Evolutionary conservation across 75 land plant species (phyloP), one percentile per base, ranked within the genome.

Genomic region (Pinus albicaulis): DNA sequence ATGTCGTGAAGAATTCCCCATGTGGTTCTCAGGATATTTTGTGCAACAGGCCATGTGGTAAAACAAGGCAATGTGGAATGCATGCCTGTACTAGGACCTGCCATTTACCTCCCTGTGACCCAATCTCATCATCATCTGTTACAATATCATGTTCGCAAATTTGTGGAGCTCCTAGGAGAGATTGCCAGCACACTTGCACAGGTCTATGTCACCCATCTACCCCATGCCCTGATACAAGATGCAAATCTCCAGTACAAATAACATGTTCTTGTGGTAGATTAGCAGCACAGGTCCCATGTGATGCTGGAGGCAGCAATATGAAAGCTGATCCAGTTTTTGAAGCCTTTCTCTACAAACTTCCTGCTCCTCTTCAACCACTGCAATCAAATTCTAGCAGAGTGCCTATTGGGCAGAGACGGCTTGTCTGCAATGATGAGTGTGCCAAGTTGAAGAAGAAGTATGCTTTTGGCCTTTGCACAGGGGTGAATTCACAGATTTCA

Each of bases 11-110:
- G 76, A 91, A 93, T 73, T 86, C 92, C 4, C 98, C 95, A 25
- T 98, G 99, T 79, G 98, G 99, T 12, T 98, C 99, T 14, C 89
- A 78, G 66, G 99, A 95, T 63, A 98, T 98, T 2, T 86, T 86
- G 72, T 98, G 99, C 82, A 98, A 92, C 74, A 88, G 88, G 66
- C 86, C 88, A 2, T 98, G 99, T 80, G 98, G 99, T 8, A 98
- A 92, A 76, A 85, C 92, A 20, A 78, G 99, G 78, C 92, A 90
- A 71, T 98, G 99, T 84, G 98, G 99, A 34, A 72, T 98, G 71
- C 99, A 98, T 87, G 95, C 95, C 6, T 98, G 98, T 80, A 87
- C 77, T 28, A 81, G 91, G 70, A 81, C 87, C 4, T 98, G 96
- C 76, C 99, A 98, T 82, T 79, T 92, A 26, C 79, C 87, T 34